A percentile compares a stretch with the other conserved stretches of the same genome.
These are phyloP conservation scores for Cornus florida DNA, from an alignment of 148 eudicot species.

Conservation along the genomic window DNA sequence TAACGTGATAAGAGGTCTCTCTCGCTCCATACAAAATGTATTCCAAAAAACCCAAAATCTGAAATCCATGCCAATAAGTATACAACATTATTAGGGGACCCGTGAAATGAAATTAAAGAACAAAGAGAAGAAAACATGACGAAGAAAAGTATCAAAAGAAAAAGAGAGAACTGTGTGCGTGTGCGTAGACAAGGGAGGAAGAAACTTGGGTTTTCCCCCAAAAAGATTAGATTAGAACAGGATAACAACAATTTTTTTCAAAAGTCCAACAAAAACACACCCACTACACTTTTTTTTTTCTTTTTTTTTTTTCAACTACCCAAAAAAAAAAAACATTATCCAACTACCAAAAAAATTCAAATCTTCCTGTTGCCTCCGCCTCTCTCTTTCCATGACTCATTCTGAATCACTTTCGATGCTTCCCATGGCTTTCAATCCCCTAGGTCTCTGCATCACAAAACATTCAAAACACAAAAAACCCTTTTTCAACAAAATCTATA, in stretches of 20 bases:
- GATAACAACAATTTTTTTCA: not conserved
- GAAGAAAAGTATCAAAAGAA: too few species aligned
- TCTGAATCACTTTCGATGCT: conserved; percentile 87
- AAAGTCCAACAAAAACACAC: not conserved
- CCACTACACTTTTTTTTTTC: not conserved
- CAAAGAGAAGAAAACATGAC: too few species aligned
- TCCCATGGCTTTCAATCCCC: conserved; percentile 96
- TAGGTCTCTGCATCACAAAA: conserved; percentile 64
- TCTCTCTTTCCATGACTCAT: conserved; percentile 22
- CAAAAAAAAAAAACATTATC: not conserved
- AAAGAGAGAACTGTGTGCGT: not conserved
- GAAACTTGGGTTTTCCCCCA: not conserved
- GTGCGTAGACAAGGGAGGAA: not conserved
- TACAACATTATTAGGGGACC: too few species aligned
- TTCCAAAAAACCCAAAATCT: too few species aligned
- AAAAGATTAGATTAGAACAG: not conserved
- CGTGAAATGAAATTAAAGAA: too few species aligned
- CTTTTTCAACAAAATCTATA: not conserved
- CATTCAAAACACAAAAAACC: not conserved
- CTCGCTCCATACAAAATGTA: too few species aligned
- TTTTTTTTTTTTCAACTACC: not conserved
- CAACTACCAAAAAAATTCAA: not conserved
- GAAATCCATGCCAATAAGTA: too few species aligned
- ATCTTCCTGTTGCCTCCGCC: not conserved
- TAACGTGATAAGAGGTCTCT: too few species aligned